Evolutionary conservation across 2,329 filamentous ascomycete genomes (phyloP), one percentile per base, ranked within the genome.

Genomic region (Graphium sp.): DNA sequence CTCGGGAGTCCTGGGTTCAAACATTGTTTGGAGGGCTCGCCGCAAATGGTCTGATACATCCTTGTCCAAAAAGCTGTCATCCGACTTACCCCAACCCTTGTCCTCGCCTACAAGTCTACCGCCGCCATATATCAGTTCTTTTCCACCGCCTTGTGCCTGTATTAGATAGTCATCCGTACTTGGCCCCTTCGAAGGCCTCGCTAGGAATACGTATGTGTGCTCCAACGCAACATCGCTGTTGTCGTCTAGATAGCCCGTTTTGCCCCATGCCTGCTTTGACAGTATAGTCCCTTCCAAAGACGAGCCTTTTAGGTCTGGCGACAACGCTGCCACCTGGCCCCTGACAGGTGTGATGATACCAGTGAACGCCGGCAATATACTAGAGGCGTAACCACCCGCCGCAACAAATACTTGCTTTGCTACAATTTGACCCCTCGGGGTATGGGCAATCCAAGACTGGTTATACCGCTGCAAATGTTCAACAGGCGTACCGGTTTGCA

Each of bases 321-420:
- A 41, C 13, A 85, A 59, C 1, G 75, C 66, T 23, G 65, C 66
- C 52, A 85, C 71, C 43, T 85, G 73, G 1, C 80, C 83, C 15
- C 79, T 61, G 3, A 79, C 73, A 0, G 85, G 85, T 3, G 85
- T 68, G 36, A 92, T 77, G 7, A 84, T 59, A 37, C 74, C 68
- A 7, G 66, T 58, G 39, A 87, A 75, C 19, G 55, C 45, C 0
- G 80, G 80, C 2, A 87, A 53, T 4, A 93, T 59, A 34, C 74
- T 63, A 2, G 80, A 81, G 0, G 82, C 85, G 48, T 92, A 91
- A 4, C 60, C 85, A 44, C 93, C 93, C 1, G 78, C 87, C 5
- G 81, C 77, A 11, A 92, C 62, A 12, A 93, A 60, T 13, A 92
- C 67, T 19, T 66, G 61, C 9, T 56, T 52, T 2, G 82, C 60